Percentiles rank a stretch among this genome's conserved stretches.
These are phyloP conservation scores for Sugiyamaella mastotermitis DNA, from an alignment of 805 yeast species.

Conservation along the genomic window DNA sequence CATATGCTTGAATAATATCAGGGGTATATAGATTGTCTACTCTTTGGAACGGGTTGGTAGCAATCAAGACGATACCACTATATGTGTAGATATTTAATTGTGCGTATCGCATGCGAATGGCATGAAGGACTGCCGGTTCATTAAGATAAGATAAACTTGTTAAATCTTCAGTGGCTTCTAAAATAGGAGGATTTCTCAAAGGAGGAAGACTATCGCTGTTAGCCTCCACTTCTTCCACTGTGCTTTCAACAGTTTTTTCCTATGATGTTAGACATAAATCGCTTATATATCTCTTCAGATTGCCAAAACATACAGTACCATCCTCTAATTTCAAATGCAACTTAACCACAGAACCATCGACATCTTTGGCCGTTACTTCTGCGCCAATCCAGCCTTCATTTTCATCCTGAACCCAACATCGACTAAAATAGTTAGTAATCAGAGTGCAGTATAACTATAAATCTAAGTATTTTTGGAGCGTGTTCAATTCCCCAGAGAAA, in stretches of 20 bases:
- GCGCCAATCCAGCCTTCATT: slow-evolving; percentile 72
- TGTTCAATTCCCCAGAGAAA: no score
- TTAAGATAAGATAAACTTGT: slow-evolving; percentile 87
- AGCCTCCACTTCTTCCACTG: slow-evolving; percentile 31
- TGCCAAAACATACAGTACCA: slow-evolving; percentile 28
- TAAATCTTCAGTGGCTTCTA: slow-evolving; percentile 91
- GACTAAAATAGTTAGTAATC: slow-evolving; percentile 21
- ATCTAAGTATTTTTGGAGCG: no score
- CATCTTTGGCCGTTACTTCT: slow-evolving; percentile 42
- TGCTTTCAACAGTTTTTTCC: slow-evolving; percentile 22
- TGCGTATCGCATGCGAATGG: slow-evolving; percentile 81
- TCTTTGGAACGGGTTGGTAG: slow-evolving; percentile 91
- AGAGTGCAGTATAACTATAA: not conserved
- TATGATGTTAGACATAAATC: slow-evolving; percentile 1
- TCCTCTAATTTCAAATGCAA: slow-evolving; percentile 50
- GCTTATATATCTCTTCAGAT: no score
- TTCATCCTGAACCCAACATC: slow-evolving; percentile 77
- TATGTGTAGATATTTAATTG: slow-evolving; percentile 91
- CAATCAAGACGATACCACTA: slow-evolving; percentile 94
- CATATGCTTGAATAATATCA: slow-evolving; percentile 90
- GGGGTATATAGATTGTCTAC: slow-evolving; percentile 87
- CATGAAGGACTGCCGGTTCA: slow-evolving; percentile 95
- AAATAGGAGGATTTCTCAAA: slow-evolving; percentile 82
- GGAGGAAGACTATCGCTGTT: slow-evolving; percentile 62
- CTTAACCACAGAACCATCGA: slow-evolving; percentile 39